Percentiles rank a stretch among this genome's conserved stretches.
Conservation (phyloP, 768 basidiomycete genomes). For the Mycena filopes region DNA sequence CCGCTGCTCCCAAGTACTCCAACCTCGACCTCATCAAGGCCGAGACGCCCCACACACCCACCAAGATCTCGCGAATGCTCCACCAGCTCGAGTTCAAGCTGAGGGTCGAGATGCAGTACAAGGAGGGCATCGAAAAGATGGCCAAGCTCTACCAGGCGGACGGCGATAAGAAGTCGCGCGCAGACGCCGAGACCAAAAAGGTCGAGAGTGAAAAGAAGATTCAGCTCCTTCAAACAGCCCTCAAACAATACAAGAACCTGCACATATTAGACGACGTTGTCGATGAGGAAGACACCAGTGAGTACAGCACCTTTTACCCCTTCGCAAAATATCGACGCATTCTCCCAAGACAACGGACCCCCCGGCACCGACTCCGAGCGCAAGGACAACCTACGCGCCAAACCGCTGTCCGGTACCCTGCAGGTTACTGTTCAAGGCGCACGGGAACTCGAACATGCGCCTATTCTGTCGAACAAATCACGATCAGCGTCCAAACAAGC, state of each 20-base stretch:
- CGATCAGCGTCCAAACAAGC: conserved; percentile 84
- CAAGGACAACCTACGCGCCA: conserved; percentile 92
- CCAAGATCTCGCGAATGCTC: conserved; percentile 97
- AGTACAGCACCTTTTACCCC: conserved; percentile 10
- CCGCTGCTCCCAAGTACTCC: conserved; percentile 63
- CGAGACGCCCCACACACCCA: conserved; percentile 94
- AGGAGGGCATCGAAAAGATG: conserved; percentile 99
- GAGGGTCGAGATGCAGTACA: conserved; percentile 98
- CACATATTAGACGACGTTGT: conserved; percentile 92
- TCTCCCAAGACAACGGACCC: conserved; percentile 37
- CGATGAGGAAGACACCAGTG: conserved; percentile 70
- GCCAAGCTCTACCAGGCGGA: conserved; percentile 95
- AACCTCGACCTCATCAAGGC: conserved; percentile 97
- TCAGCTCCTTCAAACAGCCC: conserved; percentile 88
- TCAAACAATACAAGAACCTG: conserved; percentile 96
- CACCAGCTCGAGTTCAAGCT: conserved; percentile 99
- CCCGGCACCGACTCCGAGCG: conserved; percentile 82
- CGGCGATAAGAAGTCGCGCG: conserved; percentile 95
- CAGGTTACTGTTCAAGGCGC: conserved; percentile 90
- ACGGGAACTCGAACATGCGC: conserved; percentile 95
- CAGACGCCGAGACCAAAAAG: conserved; percentile 93
- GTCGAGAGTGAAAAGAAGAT: conserved; percentile 98
- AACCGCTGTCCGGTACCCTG: conserved; percentile 93
- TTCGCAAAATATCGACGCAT: conserved; percentile 2
- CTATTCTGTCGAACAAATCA: conserved; percentile 65